A percentile compares a stretch with the other conserved stretches of the same genome.
Evolutionary conservation across 305 asterid species (phyloP).

Genomic region (Plantago coronopus): DNA sequence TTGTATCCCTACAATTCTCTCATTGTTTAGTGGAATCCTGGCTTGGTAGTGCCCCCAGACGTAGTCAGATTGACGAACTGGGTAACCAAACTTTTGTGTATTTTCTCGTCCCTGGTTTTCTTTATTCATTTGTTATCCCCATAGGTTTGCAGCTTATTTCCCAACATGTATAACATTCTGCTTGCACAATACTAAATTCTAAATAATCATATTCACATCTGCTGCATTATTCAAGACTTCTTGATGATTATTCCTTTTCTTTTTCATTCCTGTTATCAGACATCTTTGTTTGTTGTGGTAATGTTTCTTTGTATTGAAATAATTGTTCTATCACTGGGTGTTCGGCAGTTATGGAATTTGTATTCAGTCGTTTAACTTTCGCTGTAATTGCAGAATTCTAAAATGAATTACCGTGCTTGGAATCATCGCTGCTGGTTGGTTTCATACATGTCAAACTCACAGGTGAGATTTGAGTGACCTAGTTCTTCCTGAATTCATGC

Average conservation of each 20-base stretch:
- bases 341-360: not conserved
- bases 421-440: constrained; percentile 92
- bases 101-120: too few species aligned
- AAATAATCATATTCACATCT: constrained; percentile 15
- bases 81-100: too few species aligned
- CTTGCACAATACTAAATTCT: constrained; percentile 10
- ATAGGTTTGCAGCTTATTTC: too few species aligned
- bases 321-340: not conserved
- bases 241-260: constrained; percentile 1
- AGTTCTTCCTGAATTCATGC: not conserved
- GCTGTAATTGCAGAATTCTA: constrained; percentile 55
- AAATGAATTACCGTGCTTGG: constrained; percentile 98
- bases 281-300: not conserved
- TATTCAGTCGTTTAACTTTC: not conserved
- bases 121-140: too few species aligned
- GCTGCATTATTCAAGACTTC: constrained; percentile 14
- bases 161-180: constrained; percentile 16
- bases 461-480: constrained; percentile 38
- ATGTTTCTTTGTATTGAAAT: not conserved
- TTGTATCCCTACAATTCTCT: too few species aligned
- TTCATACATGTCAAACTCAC: constrained; percentile 66
- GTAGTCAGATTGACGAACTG: too few species aligned
- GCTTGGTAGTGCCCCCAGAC: too few species aligned
- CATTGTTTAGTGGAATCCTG: too few species aligned
- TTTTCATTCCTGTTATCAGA: not conserved